phyloP scores from a whole-genome alignment of 768 basidiomycete species.

The Boletus pseudopeckii region DNA sequence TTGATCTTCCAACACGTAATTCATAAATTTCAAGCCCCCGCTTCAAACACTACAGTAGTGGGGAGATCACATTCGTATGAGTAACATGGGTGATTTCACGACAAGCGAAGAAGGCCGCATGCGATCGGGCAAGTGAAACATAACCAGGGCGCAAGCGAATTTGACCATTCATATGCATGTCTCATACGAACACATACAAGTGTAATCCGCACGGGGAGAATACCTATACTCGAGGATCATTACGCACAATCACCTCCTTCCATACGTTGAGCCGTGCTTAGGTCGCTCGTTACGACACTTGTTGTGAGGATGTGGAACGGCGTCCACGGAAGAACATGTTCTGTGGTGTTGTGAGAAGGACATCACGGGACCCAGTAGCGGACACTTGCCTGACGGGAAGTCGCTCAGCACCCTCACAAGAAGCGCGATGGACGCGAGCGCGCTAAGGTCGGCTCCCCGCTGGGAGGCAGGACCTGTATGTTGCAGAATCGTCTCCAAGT shows the following conservation, averaged over 20 bases:
- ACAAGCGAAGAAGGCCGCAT: not conserved
- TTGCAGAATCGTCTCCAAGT: slow-evolving; percentile 7
- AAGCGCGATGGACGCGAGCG: slow-evolving; percentile 75
- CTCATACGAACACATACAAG: slow-evolving; percentile 10
- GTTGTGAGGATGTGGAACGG: slow-evolving; percentile 62
- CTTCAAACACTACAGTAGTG: not conserved
- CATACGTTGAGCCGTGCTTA: slow-evolving; percentile 67
- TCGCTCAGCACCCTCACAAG: slow-evolving; percentile 56
- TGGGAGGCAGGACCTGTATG: slow-evolving; percentile 36
- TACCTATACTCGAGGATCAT: slow-evolving; percentile 17
- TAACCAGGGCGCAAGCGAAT: not conserved
- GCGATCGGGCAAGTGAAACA: not conserved
- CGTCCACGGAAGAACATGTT: slow-evolving; percentile 43
- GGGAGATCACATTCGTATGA: not conserved
- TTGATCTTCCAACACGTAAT: not conserved
- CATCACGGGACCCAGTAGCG: not conserved
- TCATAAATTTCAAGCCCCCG: not conserved
- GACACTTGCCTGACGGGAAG: slow-evolving; percentile 49
- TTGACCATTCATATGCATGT: slow-evolving; percentile 12
- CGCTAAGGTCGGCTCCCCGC: slow-evolving; percentile 46
- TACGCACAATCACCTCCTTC: slow-evolving; percentile 41
- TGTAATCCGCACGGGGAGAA: slow-evolving; percentile 5
- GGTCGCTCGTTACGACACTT: slow-evolving; percentile 73
- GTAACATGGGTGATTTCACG: not conserved
- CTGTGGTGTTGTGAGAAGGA: slow-evolving; percentile 18